Percentiles rank a stretch among this genome's conserved stretches.
Conservation (phyloP, 1,139 yeast species). For the Fermentozyma sake region DNA sequence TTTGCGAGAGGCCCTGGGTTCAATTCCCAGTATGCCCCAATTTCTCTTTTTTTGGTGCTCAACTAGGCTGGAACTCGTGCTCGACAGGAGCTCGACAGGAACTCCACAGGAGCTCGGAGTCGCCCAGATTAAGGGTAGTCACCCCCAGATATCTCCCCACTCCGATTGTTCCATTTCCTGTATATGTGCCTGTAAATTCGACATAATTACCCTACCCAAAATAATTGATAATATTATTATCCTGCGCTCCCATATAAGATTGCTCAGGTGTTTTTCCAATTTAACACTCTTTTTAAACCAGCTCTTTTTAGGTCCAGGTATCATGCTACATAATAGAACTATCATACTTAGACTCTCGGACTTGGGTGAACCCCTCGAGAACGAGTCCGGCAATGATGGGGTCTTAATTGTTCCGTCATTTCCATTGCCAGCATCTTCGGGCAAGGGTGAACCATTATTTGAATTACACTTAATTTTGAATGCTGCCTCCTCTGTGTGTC, state of each 20-base stretch:
- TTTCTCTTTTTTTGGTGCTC: conserved; percentile 7
- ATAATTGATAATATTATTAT: too few species aligned
- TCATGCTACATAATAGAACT: conserved; percentile 7
- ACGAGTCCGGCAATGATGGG: conserved; percentile 45
- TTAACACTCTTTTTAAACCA: too few species aligned
- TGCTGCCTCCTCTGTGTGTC: conserved; percentile 69
- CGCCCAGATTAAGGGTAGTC: background rate
- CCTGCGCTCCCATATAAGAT: too few species aligned
- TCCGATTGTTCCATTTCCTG: background rate
- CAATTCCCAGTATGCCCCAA: conserved; percentile 30
- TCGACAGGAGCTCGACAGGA: too few species aligned
- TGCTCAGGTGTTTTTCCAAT: too few species aligned
- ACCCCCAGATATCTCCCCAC: background rate
- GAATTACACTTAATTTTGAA: conserved; percentile 59
- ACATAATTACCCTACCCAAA: too few species aligned
- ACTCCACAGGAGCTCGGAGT: too few species aligned
- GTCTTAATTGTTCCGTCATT: conserved; percentile 62
- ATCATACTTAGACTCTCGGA: conserved; percentile 51
- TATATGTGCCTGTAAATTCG: too few species aligned
- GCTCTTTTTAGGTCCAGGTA: too few species aligned
- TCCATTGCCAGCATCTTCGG: conserved; percentile 35
- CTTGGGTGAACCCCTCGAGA: conserved; percentile 53
- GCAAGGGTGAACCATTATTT: conserved; percentile 45
- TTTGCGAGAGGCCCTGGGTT: conserved; percentile 32
- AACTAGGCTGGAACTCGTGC: conserved; percentile 1